These are phyloP conservation scores for Astragalus membranaceus DNA, from an alignment of 306 rosid species.

Conservation along the genomic window DNA sequence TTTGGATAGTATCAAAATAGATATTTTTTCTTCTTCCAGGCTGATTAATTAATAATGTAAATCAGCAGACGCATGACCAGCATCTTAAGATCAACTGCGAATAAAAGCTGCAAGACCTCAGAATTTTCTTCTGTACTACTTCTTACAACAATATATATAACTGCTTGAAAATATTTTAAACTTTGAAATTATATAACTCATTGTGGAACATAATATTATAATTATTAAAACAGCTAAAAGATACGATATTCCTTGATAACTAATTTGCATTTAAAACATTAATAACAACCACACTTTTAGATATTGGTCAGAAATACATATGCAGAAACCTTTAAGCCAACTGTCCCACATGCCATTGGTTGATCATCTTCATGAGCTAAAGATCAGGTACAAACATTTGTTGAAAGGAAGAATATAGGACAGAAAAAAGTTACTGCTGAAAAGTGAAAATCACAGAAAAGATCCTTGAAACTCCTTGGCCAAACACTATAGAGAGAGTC, in stretches of 20 bases:
- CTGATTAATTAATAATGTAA: no score
- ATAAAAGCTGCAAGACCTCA: no score
- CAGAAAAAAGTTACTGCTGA: constrained; percentile 26
- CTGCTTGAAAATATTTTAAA: no score
- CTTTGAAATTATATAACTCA: not conserved
- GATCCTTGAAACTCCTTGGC: constrained; percentile 24
- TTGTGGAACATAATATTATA: constrained; percentile 12
- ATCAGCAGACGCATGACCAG: no score
- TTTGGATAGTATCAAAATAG: no score
- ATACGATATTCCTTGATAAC: constrained; percentile 15
- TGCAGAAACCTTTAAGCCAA: constrained; percentile 25
- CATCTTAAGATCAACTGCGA: no score
- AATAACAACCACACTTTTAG: constrained; percentile 21
- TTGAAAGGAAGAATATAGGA: constrained; percentile 26
- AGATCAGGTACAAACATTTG: constrained; percentile 11
- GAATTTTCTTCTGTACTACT: not conserved
- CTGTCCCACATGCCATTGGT: constrained; percentile 16
- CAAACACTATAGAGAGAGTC: not conserved
- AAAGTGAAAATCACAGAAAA: constrained; percentile 24
- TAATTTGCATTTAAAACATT: not conserved
- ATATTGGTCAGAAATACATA: constrained; percentile 30
- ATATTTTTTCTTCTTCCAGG: no score
- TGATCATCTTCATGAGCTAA: constrained; percentile 9
- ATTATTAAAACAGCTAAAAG: constrained; percentile 9
- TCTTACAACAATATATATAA: no score